Percentiles rank a stretch among this genome's conserved stretches.
These are phyloP conservation scores for Lipomyces orientalis DNA, from an alignment of 805 yeast species.

Conservation along the genomic window DNA sequence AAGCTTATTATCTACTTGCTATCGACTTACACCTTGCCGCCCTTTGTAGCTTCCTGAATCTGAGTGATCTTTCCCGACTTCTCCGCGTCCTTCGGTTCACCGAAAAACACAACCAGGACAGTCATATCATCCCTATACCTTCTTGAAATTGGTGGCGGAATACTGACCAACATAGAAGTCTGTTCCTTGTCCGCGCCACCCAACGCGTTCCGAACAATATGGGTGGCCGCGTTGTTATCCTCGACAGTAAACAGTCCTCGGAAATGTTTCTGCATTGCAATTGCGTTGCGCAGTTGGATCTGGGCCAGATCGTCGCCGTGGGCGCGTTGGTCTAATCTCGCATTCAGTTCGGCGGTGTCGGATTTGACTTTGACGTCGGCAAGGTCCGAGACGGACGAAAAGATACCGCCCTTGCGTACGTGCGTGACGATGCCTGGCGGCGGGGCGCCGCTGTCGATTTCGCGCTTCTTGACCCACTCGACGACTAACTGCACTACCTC, in stretches of 20 bases:
- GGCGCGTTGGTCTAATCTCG: slow-evolving; percentile 18
- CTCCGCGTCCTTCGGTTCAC: slow-evolving; percentile 46
- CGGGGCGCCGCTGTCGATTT: slow-evolving; percentile 67
- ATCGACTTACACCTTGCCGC: not conserved
- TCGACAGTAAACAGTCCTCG: slow-evolving; percentile 52
- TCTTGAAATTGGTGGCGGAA: slow-evolving; percentile 90
- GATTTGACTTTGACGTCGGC: slow-evolving; percentile 22
- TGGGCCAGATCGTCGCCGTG: slow-evolving; percentile 7
- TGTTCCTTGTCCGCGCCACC: slow-evolving; percentile 89
- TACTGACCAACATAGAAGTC: slow-evolving; percentile 83
- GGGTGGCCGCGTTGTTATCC: slow-evolving; percentile 91
- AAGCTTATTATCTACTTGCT: not conserved
- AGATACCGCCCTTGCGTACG: slow-evolving; percentile 28
- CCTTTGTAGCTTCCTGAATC: slow-evolving; percentile 14
- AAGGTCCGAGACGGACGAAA: slow-evolving; percentile 23
- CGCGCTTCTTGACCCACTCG: slow-evolving; percentile 85
- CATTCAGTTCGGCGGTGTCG: slow-evolving; percentile 23
- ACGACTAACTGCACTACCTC: slow-evolving; percentile 92
- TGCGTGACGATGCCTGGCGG: slow-evolving; percentile 47
- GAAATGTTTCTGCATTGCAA: slow-evolving; percentile 24
- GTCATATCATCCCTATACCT: slow-evolving; percentile 94
- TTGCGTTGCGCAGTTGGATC: slow-evolving; percentile 8
- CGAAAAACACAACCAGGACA: slow-evolving; percentile 93
- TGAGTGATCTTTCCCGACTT: slow-evolving; percentile 21
- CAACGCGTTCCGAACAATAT: slow-evolving; percentile 89